Conservation (phyloP, 2,329 filamentous ascomycete species). For the Talaromyces sp. region DNA sequence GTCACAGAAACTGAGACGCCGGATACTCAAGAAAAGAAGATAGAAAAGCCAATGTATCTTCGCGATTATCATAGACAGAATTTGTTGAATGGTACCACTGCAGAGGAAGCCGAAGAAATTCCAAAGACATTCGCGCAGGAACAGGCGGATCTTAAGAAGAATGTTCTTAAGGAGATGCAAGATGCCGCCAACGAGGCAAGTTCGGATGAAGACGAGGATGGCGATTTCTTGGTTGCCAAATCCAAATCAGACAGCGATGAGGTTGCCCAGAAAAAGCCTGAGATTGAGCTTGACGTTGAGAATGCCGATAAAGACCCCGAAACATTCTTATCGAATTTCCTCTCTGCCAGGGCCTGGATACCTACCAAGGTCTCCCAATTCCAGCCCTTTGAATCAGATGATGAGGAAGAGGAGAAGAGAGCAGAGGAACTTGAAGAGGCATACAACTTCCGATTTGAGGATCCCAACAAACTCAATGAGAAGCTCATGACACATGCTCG, state of each 20-base stretch:
- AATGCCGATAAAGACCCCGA: slow-evolving; percentile 87
- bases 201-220: slow-evolving; percentile 61
- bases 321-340: slow-evolving; percentile 89
- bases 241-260: slow-evolving; percentile 38
- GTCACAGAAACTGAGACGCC: slow-evolving; percentile 53
- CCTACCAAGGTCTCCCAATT: slow-evolving; percentile 65
- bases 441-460: slow-evolving; percentile 95
- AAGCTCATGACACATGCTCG: slow-evolving; percentile 83
- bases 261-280: slow-evolving; percentile 36
- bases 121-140: slow-evolving; percentile 80
- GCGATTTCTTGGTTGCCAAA: slow-evolving; percentile 74
- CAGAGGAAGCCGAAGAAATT: slow-evolving; percentile 54
- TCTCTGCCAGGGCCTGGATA: slow-evolving; percentile 88
- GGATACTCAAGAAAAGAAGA: slow-evolving; percentile 53
- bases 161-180: slow-evolving; percentile 78
- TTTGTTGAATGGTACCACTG: slow-evolving; percentile 69
- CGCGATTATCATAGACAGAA: slow-evolving; percentile 91
- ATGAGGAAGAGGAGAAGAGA: slow-evolving; percentile 69
- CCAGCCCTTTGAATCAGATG: slow-evolving; percentile 87
- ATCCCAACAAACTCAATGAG: slow-evolving; percentile 84
- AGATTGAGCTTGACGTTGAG: slow-evolving; percentile 65
- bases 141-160: slow-evolving; percentile 76
- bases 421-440: slow-evolving; percentile 89
- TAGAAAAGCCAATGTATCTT: slow-evolving; percentile 78
- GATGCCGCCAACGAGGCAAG: slow-evolving; percentile 54